phyloP scores from a whole-genome alignment of 2,329 filamentous ascomycete species.

The Dichotomopilus funicola region DNA sequence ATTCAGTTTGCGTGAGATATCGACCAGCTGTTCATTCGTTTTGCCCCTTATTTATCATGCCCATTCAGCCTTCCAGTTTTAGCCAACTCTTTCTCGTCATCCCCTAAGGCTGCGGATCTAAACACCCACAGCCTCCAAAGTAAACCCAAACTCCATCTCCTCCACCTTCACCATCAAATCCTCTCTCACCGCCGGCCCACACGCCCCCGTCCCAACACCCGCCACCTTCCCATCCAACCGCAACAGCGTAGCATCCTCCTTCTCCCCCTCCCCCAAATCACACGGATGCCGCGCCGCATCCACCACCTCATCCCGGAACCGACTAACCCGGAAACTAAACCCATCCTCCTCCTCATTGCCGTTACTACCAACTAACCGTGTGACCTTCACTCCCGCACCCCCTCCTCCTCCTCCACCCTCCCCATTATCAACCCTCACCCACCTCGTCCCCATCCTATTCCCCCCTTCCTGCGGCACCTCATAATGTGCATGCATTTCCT shows the following conservation, averaged over 20 bases:
- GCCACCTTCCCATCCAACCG: constrained; percentile 41
- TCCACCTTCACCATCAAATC: constrained; percentile 38
- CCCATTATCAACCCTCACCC: constrained; percentile 36
- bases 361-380: no score
- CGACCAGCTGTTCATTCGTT: no score
- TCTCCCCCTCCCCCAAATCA: constrained; percentile 48
- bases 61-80: no score
- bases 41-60: no score
- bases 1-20: no score
- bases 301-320: constrained; percentile 46
- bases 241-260: constrained; percentile 39
- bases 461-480: constrained; percentile 64
- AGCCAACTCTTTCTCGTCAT: no score
- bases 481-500: constrained; percentile 50
- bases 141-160: constrained; percentile 37
- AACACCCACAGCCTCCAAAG: constrained; percentile 28
- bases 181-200: constrained; percentile 41
- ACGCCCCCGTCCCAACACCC: constrained; percentile 44
- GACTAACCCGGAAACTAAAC: constrained; percentile 51
- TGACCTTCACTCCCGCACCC: constrained; percentile 22
- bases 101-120: not conserved
- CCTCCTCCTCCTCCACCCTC: constrained; percentile 28
- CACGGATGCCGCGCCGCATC: constrained; percentile 56
- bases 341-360: no score
- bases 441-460: constrained; percentile 55